Percentiles rank a stretch among this genome's conserved stretches.
phyloP scores from a whole-genome alignment of 2,329 filamentous ascomycete genomes.

The Stachybotrys echinatus region DNA sequence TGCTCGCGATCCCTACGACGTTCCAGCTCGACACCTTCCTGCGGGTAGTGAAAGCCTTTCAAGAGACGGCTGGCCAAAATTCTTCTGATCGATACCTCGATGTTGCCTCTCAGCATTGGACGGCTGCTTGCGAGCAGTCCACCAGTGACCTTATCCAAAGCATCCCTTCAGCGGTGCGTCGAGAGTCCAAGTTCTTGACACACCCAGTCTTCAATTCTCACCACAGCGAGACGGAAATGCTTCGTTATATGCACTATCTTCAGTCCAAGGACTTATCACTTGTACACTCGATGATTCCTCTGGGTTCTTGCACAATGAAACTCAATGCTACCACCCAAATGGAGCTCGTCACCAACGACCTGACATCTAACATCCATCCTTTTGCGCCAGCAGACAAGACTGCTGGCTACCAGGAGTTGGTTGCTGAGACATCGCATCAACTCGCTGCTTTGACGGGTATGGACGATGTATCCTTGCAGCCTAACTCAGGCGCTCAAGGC shows the following conservation, averaged over 20 bases:
- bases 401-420: conserved; percentile 65
- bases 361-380: conserved; percentile 65
- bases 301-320: conserved; percentile 98
- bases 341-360: conserved; percentile 54
- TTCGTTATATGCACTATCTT: conserved; percentile 89
- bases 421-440: conserved; percentile 68
- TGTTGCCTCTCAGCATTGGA: conserved; percentile 35
- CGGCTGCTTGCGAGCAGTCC: conserved; percentile 24
- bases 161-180: conserved; percentile 57
- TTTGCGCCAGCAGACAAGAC: conserved; percentile 64
- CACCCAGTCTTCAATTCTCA: conserved; percentile 94
- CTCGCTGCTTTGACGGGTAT: conserved; percentile 84
- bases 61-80: conserved; percentile 19
- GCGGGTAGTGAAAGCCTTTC: conserved; percentile 16
- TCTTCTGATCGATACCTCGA: conserved; percentile 13
- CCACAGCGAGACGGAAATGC: conserved; percentile 89
- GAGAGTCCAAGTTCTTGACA: conserved; percentile 72
- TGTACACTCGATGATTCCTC: conserved; percentile 93
- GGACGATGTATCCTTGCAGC: conserved; percentile 81
- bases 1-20: conserved; percentile 19
- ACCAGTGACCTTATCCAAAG: conserved; percentile 28
- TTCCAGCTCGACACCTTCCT: conserved; percentile 15
- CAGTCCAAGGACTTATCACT: conserved; percentile 92
- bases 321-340: conserved; percentile 92
- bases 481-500: conserved; percentile 93